Conservation (phyloP, 352 stramenopile genomes). For the Globisporangium takayamanum region DNA sequence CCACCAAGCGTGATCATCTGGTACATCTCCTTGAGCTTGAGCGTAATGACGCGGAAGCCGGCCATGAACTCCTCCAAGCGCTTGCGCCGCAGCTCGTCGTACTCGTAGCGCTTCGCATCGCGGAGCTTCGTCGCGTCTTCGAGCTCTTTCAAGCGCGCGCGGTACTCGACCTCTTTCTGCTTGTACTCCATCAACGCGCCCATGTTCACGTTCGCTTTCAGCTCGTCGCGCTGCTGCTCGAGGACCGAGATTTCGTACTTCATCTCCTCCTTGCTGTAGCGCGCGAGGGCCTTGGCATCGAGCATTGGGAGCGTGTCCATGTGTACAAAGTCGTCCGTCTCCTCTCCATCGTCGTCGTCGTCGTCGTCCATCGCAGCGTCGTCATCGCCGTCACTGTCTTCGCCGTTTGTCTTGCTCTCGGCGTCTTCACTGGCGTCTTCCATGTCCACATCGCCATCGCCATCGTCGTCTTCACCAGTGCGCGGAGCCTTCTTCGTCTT, state of each 20-base stretch:
- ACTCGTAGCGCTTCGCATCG: constrained; percentile 90
- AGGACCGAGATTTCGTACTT: constrained; percentile 92
- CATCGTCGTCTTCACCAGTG: constrained; percentile 16
- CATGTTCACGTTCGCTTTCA: constrained; percentile 95
- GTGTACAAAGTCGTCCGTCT: constrained; percentile 22
- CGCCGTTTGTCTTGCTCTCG: constrained; percentile 23
- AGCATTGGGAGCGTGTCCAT: constrained; percentile 71
- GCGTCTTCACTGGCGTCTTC: constrained; percentile 20
- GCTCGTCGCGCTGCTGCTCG: constrained; percentile 88
- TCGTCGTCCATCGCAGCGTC: constrained; percentile 20
- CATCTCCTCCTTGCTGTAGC: constrained; percentile 89
- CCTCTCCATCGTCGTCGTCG: constrained; percentile 27
- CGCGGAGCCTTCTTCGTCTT: constrained; percentile 5
- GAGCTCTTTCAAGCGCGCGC: constrained; percentile 90
- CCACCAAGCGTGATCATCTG: constrained; percentile 97
- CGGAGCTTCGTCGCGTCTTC: constrained; percentile 91
- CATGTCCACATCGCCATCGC: constrained; percentile 31
- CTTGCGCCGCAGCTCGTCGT: constrained; percentile 95
- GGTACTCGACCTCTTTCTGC: constrained; percentile 95
- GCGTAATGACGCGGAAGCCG: constrained; percentile 97
- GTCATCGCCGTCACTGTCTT: constrained; percentile 16
- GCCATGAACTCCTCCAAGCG: constrained; percentile 99
- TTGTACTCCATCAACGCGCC: constrained; percentile 87
- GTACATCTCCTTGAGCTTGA: constrained; percentile 99
- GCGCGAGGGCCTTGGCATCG: constrained; percentile 64